These are phyloP conservation scores for Suillus discolor DNA, from an alignment of 768 basidiomycete species.

Conservation along the genomic window DNA sequence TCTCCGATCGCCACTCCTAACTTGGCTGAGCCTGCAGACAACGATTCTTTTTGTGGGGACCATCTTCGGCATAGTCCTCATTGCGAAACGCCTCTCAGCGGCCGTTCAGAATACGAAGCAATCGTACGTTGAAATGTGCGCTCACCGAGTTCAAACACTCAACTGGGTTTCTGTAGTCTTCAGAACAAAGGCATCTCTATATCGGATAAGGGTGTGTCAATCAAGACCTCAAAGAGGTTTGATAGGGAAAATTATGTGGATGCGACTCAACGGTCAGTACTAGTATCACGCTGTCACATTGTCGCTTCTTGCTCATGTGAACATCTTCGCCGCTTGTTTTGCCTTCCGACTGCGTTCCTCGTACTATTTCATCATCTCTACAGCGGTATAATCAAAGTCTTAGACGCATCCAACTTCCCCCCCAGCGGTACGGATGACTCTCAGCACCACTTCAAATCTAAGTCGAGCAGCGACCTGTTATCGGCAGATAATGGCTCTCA, in stretches of 20 bases:
- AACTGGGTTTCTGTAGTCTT: constrained; percentile 40
- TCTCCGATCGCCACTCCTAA: neutral
- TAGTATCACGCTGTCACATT: neutral
- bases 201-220: constrained; percentile 60
- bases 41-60: constrained; percentile 47
- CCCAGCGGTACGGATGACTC: constrained; percentile 7
- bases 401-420: constrained; percentile 48
- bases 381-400: constrained; percentile 57
- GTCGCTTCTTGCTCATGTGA: neutral
- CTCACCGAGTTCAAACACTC: neutral
- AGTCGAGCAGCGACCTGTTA: constrained; percentile 9
- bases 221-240: constrained; percentile 63
- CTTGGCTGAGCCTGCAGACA: constrained; percentile 39
- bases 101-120: constrained; percentile 53
- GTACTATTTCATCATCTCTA: neutral
- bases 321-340: neutral
- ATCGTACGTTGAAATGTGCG: constrained; percentile 42
- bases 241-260: constrained; percentile 69
- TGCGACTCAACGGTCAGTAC: constrained; percentile 66
- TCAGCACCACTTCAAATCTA: constrained; percentile 13
- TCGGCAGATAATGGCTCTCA: neutral
- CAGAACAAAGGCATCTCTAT: constrained; percentile 59
- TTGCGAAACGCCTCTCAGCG: constrained; percentile 41
- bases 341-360: neutral
- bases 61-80: constrained; percentile 44